These are phyloP conservation scores for Suhomyces coccinellae DNA, from an alignment of 1,139 yeast species.

Conservation along the genomic window DNA sequence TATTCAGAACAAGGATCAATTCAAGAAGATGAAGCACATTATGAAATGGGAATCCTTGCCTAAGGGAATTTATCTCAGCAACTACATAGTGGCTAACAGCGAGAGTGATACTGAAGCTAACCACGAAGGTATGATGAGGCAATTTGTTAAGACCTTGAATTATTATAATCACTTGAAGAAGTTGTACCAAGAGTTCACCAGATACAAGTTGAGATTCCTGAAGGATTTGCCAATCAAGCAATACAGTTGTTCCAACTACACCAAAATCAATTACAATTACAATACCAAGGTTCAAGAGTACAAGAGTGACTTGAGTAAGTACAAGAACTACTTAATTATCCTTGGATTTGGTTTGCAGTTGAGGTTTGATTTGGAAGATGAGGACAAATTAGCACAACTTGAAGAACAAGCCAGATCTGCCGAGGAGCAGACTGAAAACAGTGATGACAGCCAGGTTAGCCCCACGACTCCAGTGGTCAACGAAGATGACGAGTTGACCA, in stretches of 20 bases:
- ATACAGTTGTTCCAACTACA: conserved; percentile 36
- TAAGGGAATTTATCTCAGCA: conserved; percentile 45
- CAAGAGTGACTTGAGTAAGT: conserved; percentile 45
- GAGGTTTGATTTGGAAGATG: conserved; percentile 45
- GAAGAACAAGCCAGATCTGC: neutral
- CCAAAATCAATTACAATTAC: conserved; percentile 38
- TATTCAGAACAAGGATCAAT: conserved; percentile 29
- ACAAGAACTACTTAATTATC: conserved; percentile 47
- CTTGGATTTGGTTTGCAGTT: conserved; percentile 51
- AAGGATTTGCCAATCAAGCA: conserved; percentile 30
- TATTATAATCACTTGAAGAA: conserved; percentile 45
- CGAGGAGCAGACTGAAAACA: conserved; percentile 17
- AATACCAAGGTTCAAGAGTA: conserved; percentile 44
- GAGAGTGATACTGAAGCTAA: conserved; percentile 24
- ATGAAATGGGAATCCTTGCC: conserved; percentile 46
- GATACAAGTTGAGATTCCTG: conserved; percentile 33
- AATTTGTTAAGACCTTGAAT: conserved; percentile 45
- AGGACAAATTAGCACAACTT: conserved; percentile 22
- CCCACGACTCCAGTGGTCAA: conserved; percentile 3
- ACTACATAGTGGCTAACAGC: conserved; percentile 28
- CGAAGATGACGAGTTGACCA: conserved; percentile 35
- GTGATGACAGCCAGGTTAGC: conserved; percentile 14
- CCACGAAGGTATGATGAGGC: conserved; percentile 49
- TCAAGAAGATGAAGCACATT: conserved; percentile 38
- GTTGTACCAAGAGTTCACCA: conserved; percentile 37